Evolutionary conservation across 228 moss, liverwort and hornwort genomes (phyloP), one percentile per base, ranked within the genome.

Genomic region (Sphagnum fallax): DNA sequence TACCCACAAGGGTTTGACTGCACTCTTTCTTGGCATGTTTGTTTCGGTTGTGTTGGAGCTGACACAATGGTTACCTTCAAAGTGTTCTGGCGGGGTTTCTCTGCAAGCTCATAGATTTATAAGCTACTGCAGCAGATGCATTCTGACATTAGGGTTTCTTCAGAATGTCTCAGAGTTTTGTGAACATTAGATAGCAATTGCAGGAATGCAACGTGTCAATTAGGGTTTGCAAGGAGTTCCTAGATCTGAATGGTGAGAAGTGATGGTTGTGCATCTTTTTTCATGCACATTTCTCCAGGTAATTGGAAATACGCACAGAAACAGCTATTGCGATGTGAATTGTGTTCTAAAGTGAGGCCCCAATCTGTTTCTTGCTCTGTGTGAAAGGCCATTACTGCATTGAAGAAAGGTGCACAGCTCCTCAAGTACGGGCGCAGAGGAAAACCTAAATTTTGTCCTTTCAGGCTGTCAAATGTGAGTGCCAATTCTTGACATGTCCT

Each of bases 341-440:
- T 32, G 32, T 32, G 32, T 74, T 65, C 87, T 32, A 32, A 32
- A 32, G 32, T 32, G 32, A 32, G 32, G 32, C 32, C 32, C 32
- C 32, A 32, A 32, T 32, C 32, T 32, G 32, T 32, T 32, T 32
- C 32, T 32, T 32, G 49, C 61, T 6, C 52, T 71, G 71, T 76
- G 71, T 32, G 32, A 80, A 79, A 95, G 94, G 94, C 94, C 72
- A 92, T 90, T 63, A 95, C 92, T 81, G 92, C 94, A 72, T 76
- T 95, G 71, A 95, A 95, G 73, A 92, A 90, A 80, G 59, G 59
- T 60, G 92, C 94, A 50, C 94, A 95, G 73, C 88, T 95, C 72
- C 82, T 95, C 68, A 95, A 92, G 76, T 95, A 95, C 74, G 94
- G 94, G 59, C 94, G 94, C 51, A 88, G 94, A 62, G 94, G 94